phyloP scores from a whole-genome alignment of 371 early-diverging fungal species.

The Smittium culicis region DNA sequence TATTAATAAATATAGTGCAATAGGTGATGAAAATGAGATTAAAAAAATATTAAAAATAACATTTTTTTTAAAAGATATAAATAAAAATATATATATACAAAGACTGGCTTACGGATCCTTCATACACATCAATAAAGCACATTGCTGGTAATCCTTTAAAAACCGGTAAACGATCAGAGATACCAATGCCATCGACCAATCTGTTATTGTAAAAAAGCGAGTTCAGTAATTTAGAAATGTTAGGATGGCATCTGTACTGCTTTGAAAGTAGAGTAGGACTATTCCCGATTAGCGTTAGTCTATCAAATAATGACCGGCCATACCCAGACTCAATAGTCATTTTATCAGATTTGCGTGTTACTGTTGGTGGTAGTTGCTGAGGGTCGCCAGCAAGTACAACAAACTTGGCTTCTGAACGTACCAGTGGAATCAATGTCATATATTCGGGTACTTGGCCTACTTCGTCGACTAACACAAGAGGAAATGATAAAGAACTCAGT shows the following conservation, averaged over 20 bases:
- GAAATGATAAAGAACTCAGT: constrained; percentile 40
- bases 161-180: background rate
- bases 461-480: constrained; percentile 77
- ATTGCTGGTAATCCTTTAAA: background rate
- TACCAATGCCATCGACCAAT: constrained; percentile 41
- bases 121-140: background rate
- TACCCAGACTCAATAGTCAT: constrained; percentile 43
- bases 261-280: constrained; percentile 53
- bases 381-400: constrained; percentile 89
- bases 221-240: constrained; percentile 61
- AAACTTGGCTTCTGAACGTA: constrained; percentile 41
- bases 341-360: constrained; percentile 34
- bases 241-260: constrained; percentile 86
- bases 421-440: constrained; percentile 65
- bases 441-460: constrained; percentile 80
- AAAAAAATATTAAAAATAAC: no score
- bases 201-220: constrained; percentile 55
- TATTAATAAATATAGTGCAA: constrained; percentile 9
- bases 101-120: background rate
- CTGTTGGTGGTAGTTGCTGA: constrained; percentile 72
- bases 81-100: background rate
- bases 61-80: no score
- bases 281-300: constrained; percentile 43
- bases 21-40: no score
- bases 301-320: constrained; percentile 74